These are phyloP conservation scores for Parsonsia alboflavescens DNA, from an alignment of 257 asterid genomes.

Conservation along the genomic window DNA sequence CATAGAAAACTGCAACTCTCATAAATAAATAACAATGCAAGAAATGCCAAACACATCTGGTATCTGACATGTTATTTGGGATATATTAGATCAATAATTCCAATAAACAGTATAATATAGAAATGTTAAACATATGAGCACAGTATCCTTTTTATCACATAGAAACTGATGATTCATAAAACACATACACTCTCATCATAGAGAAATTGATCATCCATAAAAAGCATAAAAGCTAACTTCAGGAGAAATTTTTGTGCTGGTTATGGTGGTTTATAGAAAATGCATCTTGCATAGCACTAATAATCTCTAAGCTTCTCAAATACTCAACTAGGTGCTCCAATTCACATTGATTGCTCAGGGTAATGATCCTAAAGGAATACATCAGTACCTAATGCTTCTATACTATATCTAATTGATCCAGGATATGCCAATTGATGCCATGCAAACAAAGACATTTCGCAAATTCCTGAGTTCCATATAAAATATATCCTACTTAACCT, in stretches of 20 bases:
- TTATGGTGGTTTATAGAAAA: background rate
- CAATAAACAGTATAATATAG: background rate
- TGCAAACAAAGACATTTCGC: background rate
- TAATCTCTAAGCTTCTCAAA: background rate
- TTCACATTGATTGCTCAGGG: background rate
- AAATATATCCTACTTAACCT: background rate
- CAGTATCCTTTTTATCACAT: background rate
- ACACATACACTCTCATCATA: no score
- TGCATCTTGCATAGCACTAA: background rate
- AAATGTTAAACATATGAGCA: background rate
- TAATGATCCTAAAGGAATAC: background rate
- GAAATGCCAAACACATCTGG: background rate
- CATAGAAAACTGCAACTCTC: background rate
- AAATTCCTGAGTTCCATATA: background rate
- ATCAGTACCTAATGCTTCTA: background rate
- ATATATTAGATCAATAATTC: background rate
- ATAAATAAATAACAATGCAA: background rate
- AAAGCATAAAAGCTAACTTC: background rate
- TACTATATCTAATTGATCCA: background rate
- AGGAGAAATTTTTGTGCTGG: background rate
- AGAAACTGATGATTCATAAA: background rate
- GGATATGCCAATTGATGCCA: background rate
- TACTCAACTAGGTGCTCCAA: background rate
- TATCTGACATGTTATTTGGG: background rate
- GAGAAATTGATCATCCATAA: background rate